Percentiles rank a stretch among this genome's conserved stretches.
These are phyloP conservation scores for Arachis stenosperma DNA, from an alignment of 306 rosid species.

Conservation along the genomic window DNA sequence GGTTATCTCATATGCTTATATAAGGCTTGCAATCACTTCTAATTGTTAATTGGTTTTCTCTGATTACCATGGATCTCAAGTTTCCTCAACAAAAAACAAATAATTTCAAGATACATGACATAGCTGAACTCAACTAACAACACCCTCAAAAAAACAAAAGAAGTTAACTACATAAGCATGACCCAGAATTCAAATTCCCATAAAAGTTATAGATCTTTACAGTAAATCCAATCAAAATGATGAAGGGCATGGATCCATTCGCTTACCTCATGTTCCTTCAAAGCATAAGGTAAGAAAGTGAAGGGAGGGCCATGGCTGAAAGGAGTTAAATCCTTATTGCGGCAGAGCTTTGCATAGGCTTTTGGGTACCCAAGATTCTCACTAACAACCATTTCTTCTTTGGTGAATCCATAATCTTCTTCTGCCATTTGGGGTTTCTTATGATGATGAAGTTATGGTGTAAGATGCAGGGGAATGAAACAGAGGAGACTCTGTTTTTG, in stretches of 20 bases:
- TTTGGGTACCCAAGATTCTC: slow-evolving; percentile 83
- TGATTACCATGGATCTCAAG: too few species aligned
- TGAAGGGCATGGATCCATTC: not conserved
- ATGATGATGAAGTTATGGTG: slow-evolving; percentile 3
- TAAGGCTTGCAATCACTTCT: too few species aligned
- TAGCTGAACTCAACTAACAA: not conserved
- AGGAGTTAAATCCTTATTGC: slow-evolving; percentile 52
- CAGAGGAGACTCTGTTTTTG: slow-evolving; percentile 29
- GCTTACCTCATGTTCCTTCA: slow-evolving; percentile 75
- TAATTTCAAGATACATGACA: not conserved
- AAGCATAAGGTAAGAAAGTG: slow-evolving; percentile 72
- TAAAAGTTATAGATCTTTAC: slow-evolving; percentile 11
- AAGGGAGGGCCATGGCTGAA: slow-evolving; percentile 81
- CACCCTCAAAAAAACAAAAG: not conserved
- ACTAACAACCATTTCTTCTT: slow-evolving; percentile 62
- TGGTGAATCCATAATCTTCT: slow-evolving; percentile 51
- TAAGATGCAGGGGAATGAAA: slow-evolving; percentile 18
- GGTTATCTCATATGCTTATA: too few species aligned
- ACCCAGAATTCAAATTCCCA: slow-evolving; percentile 27
- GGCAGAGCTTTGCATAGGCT: slow-evolving; percentile 73
- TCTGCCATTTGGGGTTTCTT: slow-evolving; percentile 55
- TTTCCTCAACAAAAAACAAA: too few species aligned
- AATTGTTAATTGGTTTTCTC: too few species aligned
- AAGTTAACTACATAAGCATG: not conserved
- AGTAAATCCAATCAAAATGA: not conserved